Evolutionary conservation across 192 early-diverging fungal genomes (phyloP).

Genomic region (Linnemannia exigua): DNA sequence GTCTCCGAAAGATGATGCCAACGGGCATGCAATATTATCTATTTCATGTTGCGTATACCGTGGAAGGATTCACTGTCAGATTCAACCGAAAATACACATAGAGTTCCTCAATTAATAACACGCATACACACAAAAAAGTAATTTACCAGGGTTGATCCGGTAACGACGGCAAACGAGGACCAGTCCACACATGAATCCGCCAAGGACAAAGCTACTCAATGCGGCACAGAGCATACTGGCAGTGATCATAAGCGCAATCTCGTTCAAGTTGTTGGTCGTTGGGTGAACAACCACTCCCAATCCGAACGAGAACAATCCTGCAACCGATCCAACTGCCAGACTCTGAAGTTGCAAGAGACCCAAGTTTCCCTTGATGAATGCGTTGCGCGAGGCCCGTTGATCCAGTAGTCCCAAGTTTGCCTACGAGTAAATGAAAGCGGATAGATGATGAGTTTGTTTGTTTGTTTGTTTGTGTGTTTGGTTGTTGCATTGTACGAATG

Average conservation of each 20-base stretch:
- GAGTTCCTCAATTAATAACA: not conserved
- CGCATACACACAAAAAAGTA: not conserved
- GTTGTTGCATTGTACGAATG: not conserved
- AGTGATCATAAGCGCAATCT: slow-evolving; percentile 70
- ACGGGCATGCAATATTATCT: slow-evolving; percentile 85
- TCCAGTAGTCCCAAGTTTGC: slow-evolving; percentile 81
- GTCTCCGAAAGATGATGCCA: slow-evolving; percentile 83
- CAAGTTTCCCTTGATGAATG: slow-evolving; percentile 80
- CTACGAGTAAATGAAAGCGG: slow-evolving; percentile 25
- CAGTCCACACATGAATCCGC: slow-evolving; percentile 77
- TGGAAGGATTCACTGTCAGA: slow-evolving; percentile 5
- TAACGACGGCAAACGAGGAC: slow-evolving; percentile 73
- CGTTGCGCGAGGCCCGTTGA: slow-evolving; percentile 59
- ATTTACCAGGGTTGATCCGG: slow-evolving; percentile 81
- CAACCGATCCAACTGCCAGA: slow-evolving; percentile 75
- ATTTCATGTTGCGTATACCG: slow-evolving; percentile 8
- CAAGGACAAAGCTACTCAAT: slow-evolving; percentile 79
- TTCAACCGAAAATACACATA: not conserved
- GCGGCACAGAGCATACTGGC: slow-evolving; percentile 79
- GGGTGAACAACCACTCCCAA: slow-evolving; percentile 71
- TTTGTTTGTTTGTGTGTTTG: not conserved
- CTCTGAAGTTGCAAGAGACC: slow-evolving; percentile 83
- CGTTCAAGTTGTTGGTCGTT: slow-evolving; percentile 54
- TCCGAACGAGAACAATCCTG: slow-evolving; percentile 77
- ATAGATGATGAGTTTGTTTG: not conserved